Evolutionary conservation across 2,329 filamentous ascomycete genomes (phyloP), one percentile per base, ranked within the genome.

Genomic region (Aspergillus clavatus): DNA sequence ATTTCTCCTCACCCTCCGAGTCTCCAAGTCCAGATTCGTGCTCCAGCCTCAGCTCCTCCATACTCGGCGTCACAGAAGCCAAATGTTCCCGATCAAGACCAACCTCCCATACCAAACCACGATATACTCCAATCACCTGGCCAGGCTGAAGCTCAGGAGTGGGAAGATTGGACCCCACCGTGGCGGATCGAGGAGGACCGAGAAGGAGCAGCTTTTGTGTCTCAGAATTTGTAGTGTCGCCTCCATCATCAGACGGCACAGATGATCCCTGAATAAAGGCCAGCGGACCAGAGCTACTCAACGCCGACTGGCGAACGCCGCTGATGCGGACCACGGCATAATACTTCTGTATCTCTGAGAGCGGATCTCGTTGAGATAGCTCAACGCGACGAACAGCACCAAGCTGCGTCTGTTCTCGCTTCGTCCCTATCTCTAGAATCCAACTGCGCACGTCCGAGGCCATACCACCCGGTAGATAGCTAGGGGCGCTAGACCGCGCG

Each of bases 401-500:
- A n/a, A 21, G 36, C 18, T 35, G 33, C 5, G 44, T 29, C 18
- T 58, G 52, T 10, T 65, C 60, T 6, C 60, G 53, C 43, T 61
- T 68, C 1, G 61, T 50, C 7, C 61, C 66, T 45, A 59, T 61
- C 40, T 72, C 69, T 4, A 71, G 43, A 7, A 72, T 57, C 69
- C 69, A 72, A 43, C 61, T 60, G n/a, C 67, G 67, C 22, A 69
- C 61, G 40, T 68, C 59, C 1, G 67, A 58, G 6, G 69, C 68
- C 63, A 71, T 68, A 4, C 69, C 69, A 5, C 63, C 67, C 1
- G 66, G 57, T 0, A 64, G 37, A 50, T 68, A 70, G 5, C 44
- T 52, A 8, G 54, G 53, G 1, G 46, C 50, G n/a, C 45, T 46
- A 1, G 53, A 41, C 7, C 54, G 58, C 1, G 50, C 44, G 23